Percentiles rank a stretch among this genome's conserved stretches.
Conservation (phyloP, 2,329 filamentous ascomycete species). For the Xylaria sp. region DNA sequence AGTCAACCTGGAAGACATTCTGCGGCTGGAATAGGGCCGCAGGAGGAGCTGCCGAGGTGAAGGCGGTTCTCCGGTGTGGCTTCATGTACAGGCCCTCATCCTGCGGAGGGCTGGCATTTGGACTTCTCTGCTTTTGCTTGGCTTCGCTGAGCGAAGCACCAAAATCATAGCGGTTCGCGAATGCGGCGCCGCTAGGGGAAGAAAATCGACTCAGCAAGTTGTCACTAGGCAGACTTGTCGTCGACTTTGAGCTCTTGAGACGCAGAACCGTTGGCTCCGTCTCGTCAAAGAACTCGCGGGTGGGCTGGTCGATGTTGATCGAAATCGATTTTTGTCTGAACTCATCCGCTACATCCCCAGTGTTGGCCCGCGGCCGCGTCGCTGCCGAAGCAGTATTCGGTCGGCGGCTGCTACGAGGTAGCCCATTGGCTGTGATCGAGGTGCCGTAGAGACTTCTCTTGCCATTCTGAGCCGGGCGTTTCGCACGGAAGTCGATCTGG, state of each 20-base stretch:
- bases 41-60: conserved; percentile 18
- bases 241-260: conserved; percentile 64
- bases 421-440: conserved; percentile 44
- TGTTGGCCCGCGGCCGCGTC: conserved; percentile 51
- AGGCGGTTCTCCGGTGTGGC: conserved; percentile 38
- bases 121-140: conserved; percentile 61
- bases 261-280: conserved; percentile 54
- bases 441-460: conserved; percentile 50
- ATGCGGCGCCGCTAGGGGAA: conserved; percentile 63
- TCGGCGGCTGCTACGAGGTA: conserved; percentile 64
- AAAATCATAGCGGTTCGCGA: conserved; percentile 94
- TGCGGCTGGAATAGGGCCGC: conserved; percentile 15
- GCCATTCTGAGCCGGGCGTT: conserved; percentile 56
- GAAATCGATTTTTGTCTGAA: conserved; percentile 59
- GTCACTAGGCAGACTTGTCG: conserved; percentile 57
- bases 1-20: conserved; percentile 4
- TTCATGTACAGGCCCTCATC: conserved; percentile 54
- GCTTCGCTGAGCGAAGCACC: conserved; percentile 83
- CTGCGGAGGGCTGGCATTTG: conserved; percentile 46
- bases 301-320: conserved; percentile 50
- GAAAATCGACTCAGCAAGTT: conserved; percentile 48
- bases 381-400: conserved; percentile 34
- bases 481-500: conserved; percentile 88
- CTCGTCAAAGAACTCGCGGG: conserved; percentile 61
- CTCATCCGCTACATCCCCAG: conserved; percentile 59